Evolutionary conservation across 169 alveolate species (phyloP), one percentile per base, ranked within the genome.

Genomic region (Cystoisospora suis): DNA sequence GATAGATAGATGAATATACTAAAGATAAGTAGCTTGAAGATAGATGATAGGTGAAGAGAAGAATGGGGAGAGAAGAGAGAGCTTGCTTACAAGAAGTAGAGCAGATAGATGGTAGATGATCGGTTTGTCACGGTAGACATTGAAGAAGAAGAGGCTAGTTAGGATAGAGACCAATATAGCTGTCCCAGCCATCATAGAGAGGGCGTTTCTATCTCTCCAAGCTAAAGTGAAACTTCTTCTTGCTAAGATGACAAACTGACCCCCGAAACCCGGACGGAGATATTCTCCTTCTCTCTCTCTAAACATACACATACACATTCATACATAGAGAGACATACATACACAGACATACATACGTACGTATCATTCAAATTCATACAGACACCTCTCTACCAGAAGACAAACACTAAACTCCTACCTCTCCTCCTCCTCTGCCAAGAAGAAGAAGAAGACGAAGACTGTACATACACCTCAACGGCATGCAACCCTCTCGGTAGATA

Each of bases 31-130:
- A n/a, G n/a, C n/a, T n/a, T n/a, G n/a, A n/a, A 53, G 65, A 53
- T 15, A 23, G 65, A 23, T 15, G 65, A 15, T 15, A 53, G 23
- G 65, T 17, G 65, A 23, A 53, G 65, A 53, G 23, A 23, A 23
- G 65, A 53, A 17, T 15, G 65, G 65, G 23, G 23, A 23, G 65
- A 53, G 65, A 53, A 53, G 65, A 23, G 65, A 23, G 65, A 15
- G 65, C 23, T 53, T 23, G 59, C 61, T 29, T 42, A 79, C 87
- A 12, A 79, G 69, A 69, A 79, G 36, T 42, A 38, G 69, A 7
- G 69, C 65, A 23, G 87, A 79, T 42, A 79, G 87, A 7, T 79
- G 87, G 44, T 79, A 79, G 20, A 79, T 38, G 65, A 79, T 46
- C 27, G 87, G 47, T 23, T 32, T 46, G 44, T 46, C 53, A 27